Percentiles rank a stretch among this genome's conserved stretches.
These are phyloP conservation scores for Starmerella vaccinii DNA, from an alignment of 805 yeast species.

Conservation along the genomic window DNA sequence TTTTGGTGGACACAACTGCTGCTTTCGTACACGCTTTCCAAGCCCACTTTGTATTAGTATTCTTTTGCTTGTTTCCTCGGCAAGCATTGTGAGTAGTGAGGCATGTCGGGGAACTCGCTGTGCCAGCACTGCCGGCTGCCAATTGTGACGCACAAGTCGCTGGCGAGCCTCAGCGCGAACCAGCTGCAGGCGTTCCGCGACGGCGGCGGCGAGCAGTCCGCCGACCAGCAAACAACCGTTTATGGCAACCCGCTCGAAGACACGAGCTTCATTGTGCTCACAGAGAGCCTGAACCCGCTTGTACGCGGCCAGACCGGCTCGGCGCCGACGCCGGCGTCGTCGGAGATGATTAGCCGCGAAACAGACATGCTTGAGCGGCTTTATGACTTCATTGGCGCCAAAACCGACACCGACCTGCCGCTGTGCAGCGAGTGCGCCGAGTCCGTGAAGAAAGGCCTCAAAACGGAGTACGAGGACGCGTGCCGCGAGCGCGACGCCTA, in stretches of 20 bases:
- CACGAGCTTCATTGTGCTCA: constrained; percentile 24
- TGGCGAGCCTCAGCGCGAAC: constrained; percentile 42
- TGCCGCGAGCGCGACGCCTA: constrained; percentile 72
- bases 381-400: constrained; percentile 60
- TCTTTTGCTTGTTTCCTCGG: too few species aligned
- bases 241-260: constrained; percentile 26
- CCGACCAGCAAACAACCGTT: constrained; percentile 22
- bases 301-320: constrained; percentile 7
- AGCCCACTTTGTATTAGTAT: too few species aligned
- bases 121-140: constrained; percentile 61
- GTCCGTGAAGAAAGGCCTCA: constrained; percentile 51
- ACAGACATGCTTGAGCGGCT: constrained; percentile 43
- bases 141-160: constrained; percentile 44
- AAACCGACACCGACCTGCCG: constrained; percentile 74
- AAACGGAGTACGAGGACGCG: constrained; percentile 58
- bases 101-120: constrained; percentile 20
- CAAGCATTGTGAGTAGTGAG: too few species aligned
- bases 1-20: too few species aligned
- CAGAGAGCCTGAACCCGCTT: constrained; percentile 25
- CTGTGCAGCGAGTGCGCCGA: constrained; percentile 80
- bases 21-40: too few species aligned
- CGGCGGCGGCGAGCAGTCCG: constrained; percentile 14
- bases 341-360: constrained; percentile 14
- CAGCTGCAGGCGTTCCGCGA: constrained; percentile 47
- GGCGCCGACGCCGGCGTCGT: not conserved